Evolutionary conservation across 106 monocot species (phyloP).

Genomic region (Dendrobium officinale): DNA sequence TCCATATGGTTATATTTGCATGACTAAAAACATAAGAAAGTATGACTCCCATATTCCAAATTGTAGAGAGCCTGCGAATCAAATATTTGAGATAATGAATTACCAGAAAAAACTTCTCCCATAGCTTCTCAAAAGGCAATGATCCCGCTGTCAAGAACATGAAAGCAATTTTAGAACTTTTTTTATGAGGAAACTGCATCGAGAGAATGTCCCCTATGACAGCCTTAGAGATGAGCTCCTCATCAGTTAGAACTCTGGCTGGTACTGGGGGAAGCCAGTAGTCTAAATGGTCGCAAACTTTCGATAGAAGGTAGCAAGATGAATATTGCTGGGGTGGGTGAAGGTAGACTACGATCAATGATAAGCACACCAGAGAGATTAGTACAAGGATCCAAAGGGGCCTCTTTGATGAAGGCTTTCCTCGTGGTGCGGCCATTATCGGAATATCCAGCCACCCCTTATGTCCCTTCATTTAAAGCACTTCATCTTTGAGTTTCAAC

Average conservation of each 20-base stretch:
- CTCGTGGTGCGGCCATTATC: slow-evolving; percentile 32
- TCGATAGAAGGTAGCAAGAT: slow-evolving; percentile 55
- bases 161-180: slow-evolving; percentile 60
- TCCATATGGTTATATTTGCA: not conserved
- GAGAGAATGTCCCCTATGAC: slow-evolving; percentile 48
- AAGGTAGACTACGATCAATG: slow-evolving; percentile 57
- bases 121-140: slow-evolving; percentile 68
- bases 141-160: slow-evolving; percentile 70
- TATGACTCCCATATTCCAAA: not conserved
- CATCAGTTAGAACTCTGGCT: slow-evolving; percentile 47
- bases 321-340: slow-evolving; percentile 43
- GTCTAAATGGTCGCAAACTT: slow-evolving; percentile 37
- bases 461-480: slow-evolving; percentile 25
- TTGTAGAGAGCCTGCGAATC: not conserved
- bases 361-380: slow-evolving; percentile 49
- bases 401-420: slow-evolving; percentile 50
- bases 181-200: slow-evolving; percentile 19
- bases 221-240: slow-evolving; percentile 48
- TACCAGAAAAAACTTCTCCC: slow-evolving; percentile 71
- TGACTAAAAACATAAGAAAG: too few relatives aligned
- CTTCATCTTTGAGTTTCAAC: not conserved
- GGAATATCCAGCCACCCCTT: slow-evolving; percentile 17
- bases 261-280: slow-evolving; percentile 60
- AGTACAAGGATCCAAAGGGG: slow-evolving; percentile 81
- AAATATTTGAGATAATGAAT: not conserved